These are phyloP conservation scores for Salvia sclarea DNA, from an alignment of 305 asterid species.

Conservation along the genomic window DNA sequence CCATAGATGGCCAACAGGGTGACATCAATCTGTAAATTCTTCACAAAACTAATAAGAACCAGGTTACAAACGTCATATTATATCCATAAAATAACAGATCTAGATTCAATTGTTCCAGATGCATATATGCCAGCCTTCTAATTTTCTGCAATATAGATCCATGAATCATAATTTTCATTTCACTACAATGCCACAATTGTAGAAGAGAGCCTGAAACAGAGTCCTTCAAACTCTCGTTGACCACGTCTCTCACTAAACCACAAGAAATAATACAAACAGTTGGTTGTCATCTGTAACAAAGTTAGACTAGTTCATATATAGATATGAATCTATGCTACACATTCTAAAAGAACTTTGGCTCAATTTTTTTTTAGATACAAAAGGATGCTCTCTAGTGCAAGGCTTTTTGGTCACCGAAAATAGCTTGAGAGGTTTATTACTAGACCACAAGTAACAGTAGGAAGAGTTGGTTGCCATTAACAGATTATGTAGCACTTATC, in stretches of 20 bases:
- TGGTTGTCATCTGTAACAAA: not conserved
- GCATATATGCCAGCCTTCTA: not conserved
- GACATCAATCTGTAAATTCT: too few relatives aligned
- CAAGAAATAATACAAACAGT: not conserved
- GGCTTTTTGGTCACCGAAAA: not conserved
- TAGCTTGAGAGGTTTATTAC: not conserved
- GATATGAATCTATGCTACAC: not conserved
- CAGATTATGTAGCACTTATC: not conserved
- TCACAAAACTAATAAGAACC: not conserved
- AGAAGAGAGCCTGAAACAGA: not conserved
- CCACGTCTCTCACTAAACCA: conserved; percentile 11
- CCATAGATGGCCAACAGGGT: too few relatives aligned
- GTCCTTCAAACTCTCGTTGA: not conserved
- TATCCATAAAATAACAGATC: not conserved
- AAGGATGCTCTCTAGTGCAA: conserved; percentile 10
- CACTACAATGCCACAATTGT: not conserved
- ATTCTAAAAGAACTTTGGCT: not conserved
- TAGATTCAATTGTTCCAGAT: not conserved
- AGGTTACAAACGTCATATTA: not conserved
- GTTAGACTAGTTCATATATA: not conserved
- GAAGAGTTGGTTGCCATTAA: too few relatives aligned
- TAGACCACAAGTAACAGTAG: too few relatives aligned
- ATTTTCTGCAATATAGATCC: not conserved
- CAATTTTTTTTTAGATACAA: not conserved
- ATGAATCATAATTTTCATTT: not conserved